These are phyloP conservation scores for Lathyrus sativus DNA, from an alignment of 306 rosid species.

Conservation along the genomic window DNA sequence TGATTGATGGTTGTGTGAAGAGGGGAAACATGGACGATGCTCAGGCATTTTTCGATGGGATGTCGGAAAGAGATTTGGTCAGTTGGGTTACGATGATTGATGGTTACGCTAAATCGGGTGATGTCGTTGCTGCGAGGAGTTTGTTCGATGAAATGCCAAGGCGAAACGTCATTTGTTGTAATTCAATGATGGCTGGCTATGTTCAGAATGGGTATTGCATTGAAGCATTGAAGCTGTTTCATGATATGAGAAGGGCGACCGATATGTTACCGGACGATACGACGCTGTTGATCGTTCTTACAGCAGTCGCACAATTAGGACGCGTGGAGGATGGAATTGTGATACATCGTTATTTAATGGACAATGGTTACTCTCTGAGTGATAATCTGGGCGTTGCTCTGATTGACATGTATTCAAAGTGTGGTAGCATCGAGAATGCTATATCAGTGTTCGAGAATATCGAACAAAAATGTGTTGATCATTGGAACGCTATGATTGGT, in stretches of 20 bases:
- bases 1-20: constrained; percentile 71
- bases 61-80: constrained; percentile 58
- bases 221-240: constrained; percentile 69
- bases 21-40: constrained; percentile 64
- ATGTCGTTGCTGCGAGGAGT: constrained; percentile 50
- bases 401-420: constrained; percentile 77
- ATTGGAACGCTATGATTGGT: constrained; percentile 78
- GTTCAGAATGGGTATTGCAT: constrained; percentile 56
- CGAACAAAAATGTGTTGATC: constrained; percentile 62
- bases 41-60: constrained; percentile 45
- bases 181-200: constrained; percentile 79
- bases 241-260: constrained; percentile 47
- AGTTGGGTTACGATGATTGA: constrained; percentile 77
- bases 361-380: constrained; percentile 45
- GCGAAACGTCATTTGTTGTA: constrained; percentile 57
- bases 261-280: constrained; percentile 54
- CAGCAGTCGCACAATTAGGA: constrained; percentile 65
- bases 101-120: constrained; percentile 62
- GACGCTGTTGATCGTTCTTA: constrained; percentile 59
- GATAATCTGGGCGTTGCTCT: constrained; percentile 70
- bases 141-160: constrained; percentile 73
- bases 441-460: constrained; percentile 53
- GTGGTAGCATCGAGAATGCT: constrained; percentile 69
- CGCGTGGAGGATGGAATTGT: constrained; percentile 53
- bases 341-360: constrained; percentile 52